Evolutionary conservation across 2,329 filamentous ascomycete species (phyloP).

Genomic region (Cladorrhinum sp.): DNA sequence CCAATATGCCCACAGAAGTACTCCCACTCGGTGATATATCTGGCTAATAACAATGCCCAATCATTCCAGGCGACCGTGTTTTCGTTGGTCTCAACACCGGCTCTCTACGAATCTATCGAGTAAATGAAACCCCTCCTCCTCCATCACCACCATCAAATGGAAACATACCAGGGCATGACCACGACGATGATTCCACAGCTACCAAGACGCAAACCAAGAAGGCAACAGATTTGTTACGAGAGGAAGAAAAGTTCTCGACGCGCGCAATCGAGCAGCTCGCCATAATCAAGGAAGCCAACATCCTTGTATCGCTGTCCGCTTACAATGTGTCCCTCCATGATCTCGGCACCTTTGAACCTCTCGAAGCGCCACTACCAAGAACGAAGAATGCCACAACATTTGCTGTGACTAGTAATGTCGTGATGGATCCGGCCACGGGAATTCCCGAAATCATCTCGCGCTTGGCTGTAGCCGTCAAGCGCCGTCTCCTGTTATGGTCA

Average conservation of each 20-base stretch:
- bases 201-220: slow-evolving; percentile 35
- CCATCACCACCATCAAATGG: slow-evolving; percentile 34
- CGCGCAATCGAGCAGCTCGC: slow-evolving; percentile 90
- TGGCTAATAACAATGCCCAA: not conserved
- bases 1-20: no score
- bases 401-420: slow-evolving; percentile 91
- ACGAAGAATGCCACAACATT: slow-evolving; percentile 89
- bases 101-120: slow-evolving; percentile 81
- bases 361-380: slow-evolving; percentile 70
- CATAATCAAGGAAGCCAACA: slow-evolving; percentile 91
- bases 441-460: slow-evolving; percentile 92
- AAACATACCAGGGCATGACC: slow-evolving; percentile 26
- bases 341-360: slow-evolving; percentile 75
- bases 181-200: slow-evolving; percentile 23
- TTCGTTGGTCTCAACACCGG: slow-evolving; percentile 91
- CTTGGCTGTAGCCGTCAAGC: slow-evolving; percentile 88
- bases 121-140: slow-evolving; percentile 62
- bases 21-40: no score
- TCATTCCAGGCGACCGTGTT: slow-evolving; percentile 70
- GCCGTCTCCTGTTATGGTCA: slow-evolving; percentile 84
- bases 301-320: slow-evolving; percentile 87
- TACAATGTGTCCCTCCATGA: slow-evolving; percentile 88
- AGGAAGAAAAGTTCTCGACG: slow-evolving; percentile 90
- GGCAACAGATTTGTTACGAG: slow-evolving; percentile 80
- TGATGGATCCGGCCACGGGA: slow-evolving; percentile 80